Base-by-base conservation (phyloP, 306 rosid genomes). In the Casuarina cunninghamiana region DNA sequence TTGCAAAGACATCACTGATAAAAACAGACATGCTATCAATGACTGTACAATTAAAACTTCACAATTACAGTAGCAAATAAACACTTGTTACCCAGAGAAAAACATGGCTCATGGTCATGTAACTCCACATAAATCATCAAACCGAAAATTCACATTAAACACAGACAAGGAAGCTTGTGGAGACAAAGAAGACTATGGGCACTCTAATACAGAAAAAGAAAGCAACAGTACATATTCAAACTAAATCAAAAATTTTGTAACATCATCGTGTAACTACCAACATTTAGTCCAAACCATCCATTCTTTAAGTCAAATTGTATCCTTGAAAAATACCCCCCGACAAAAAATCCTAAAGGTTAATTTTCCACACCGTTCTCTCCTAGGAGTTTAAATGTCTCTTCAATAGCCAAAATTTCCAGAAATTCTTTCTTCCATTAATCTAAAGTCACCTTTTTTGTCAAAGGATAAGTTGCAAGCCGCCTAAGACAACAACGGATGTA, bases 1-100 rank as follows among this genome's bases (percentile, higher is more conserved):
- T 89, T 77, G 93, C 95, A 83, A 93, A 93, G 76, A 95, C 97
- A 83, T 79, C 97, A 26, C 99, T 95, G 87, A 73, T 71, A 80
- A 82, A 86, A 72, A 76, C 3, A 39, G n/a, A 77, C n/a, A 42
- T 32, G 69, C 73, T 65, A 67, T 82, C 57, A 83, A 76, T 68
- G 74, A 65, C 83, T 76, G 35, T 77, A 50, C 77, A 79, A 80
- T 61, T 53, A 48, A 11, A 72, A 68, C 45, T 71, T 54, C 75
- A 67, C 75, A 71, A 60, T 44, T 72, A 16, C 46, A 60, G 41
- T 60, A 26, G 32, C 69, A 67, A 17, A 67, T 5, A 67, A 67
- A n/a, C 71, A 67, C 11, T 42, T 67, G 71, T 42, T 10, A 3
- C 13, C 50, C 13, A 16, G 11, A 39, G 42, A 67, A 43, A 67